Base-by-base conservation (phyloP, 2,329 filamentous ascomycete species). In the Zymoseptoria passerinii region DNA sequence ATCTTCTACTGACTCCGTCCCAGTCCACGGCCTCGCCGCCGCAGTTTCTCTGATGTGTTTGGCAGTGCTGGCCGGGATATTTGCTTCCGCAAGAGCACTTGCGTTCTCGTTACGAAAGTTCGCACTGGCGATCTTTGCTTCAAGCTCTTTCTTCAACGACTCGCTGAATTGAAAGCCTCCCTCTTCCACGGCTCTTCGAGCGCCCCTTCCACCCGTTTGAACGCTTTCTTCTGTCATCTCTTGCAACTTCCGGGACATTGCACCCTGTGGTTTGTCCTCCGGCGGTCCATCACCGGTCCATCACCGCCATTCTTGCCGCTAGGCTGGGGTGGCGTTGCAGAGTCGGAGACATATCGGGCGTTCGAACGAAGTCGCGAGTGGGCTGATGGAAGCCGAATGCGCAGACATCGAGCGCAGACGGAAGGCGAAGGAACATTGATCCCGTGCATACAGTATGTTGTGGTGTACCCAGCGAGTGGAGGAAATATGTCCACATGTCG, bases 1-100 rank as follows among this genome's bases (percentile, higher is more conserved):
- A 71, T 96, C 91, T 65, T 86, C 83, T 1, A 87, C 75, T 4
- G 77, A 78, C 74, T 97, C 94, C 10, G 81, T 78, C 2, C 92
- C 94, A 0, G 82, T 84, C 94, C 94, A 99, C 1, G 87, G 81
- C 58, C 81, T 75, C 6, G 85, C 83, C 0, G 81, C 78, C 1
- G 90, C 90, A 40, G 85, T 81, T 53, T 87, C 82, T 60, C 84
- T 80, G 1, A 87, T 88, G 10, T 86, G 87, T 65, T 80, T 79
- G 16, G 87, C 86, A 10, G 88, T 85, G n/a, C 82, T 80, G 3
- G 80, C 75, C 44, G 82, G 81, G 70, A 84, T 72, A 40, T 78
- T 73, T 4, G 74, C 75, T 65, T 83, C 74, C 2, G 81, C 79
- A 58, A 84, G 79, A 2, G 81, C 80, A 59, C 72, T 73, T 48